Conservation (phyloP, 2,329 filamentous ascomycete species). For the Daldinia sp. region DNA sequence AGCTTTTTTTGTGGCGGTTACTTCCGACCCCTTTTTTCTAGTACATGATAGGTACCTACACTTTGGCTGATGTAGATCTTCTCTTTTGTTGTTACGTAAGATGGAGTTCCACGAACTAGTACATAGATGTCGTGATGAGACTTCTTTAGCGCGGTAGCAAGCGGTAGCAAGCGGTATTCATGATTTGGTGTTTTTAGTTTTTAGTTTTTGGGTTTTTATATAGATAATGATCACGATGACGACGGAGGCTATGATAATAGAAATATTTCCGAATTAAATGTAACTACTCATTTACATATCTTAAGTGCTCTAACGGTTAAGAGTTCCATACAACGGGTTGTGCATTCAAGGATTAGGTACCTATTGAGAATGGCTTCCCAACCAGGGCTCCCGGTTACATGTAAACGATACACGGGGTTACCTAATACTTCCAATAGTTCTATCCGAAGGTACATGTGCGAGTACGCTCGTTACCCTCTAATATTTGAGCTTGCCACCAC, state of each 20-base stretch:
- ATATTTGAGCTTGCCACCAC: not conserved
- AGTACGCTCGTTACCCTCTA: no score
- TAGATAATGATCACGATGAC: conserved; percentile 6
- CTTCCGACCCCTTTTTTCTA: not conserved
- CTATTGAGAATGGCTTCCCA: no score
- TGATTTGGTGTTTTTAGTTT: not conserved
- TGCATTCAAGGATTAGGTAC: no score
- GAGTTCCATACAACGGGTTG: no score
- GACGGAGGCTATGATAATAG: not conserved
- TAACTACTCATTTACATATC: not conserved
- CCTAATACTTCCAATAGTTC: no score
- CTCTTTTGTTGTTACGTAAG: not conserved
- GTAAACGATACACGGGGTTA: no score
- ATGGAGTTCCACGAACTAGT: not conserved
- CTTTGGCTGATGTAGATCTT: not conserved
- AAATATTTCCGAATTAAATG: not conserved
- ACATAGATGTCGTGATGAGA: not conserved
- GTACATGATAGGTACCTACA: not conserved
- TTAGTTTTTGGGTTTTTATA: not conserved
- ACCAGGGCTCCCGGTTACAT: no score
- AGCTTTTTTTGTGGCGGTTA: not conserved
- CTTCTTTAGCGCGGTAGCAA: not conserved
- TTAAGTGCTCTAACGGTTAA: no score
- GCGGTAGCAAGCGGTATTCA: conserved; percentile 3
- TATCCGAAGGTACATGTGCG: not conserved